Conservation (phyloP, 768 basidiomycete species). For the Mycena indigotica region DNA sequence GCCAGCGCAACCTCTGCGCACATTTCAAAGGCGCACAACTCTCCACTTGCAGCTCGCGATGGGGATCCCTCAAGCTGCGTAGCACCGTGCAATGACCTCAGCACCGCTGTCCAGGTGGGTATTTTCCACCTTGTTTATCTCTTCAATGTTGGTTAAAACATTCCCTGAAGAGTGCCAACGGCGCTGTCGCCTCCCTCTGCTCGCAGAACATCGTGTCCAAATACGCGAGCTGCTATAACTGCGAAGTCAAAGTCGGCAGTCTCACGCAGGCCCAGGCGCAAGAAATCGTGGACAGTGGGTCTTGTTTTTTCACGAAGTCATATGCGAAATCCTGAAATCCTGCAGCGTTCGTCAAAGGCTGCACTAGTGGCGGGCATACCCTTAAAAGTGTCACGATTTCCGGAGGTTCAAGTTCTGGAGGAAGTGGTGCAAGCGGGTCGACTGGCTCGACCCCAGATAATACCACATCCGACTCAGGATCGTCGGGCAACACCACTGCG, state of each 20-base stretch:
- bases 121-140: background rate
- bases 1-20: slow-evolving; percentile 6
- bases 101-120: background rate
- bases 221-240: slow-evolving; percentile 6
- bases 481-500: background rate
- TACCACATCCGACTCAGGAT: background rate
- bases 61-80: background rate
- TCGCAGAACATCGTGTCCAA: slow-evolving; percentile 1
- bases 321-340: background rate
- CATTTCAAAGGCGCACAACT: background rate
- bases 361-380: background rate
- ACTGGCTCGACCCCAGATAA: background rate
- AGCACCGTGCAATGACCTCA: background rate
- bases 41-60: background rate
- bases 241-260: background rate
- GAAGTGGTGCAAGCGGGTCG: too few species aligned
- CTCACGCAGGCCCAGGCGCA: background rate
- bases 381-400: background rate
- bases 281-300: background rate
- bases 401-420: too few species aligned
- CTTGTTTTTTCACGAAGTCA: background rate
- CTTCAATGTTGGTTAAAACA: background rate
- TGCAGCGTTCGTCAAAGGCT: background rate
- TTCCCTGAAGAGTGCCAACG: background rate
- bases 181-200: background rate